Evolutionary conservation across 257 asterid genomes (phyloP).

Genomic region (Oldenlandia corymbosa): DNA sequence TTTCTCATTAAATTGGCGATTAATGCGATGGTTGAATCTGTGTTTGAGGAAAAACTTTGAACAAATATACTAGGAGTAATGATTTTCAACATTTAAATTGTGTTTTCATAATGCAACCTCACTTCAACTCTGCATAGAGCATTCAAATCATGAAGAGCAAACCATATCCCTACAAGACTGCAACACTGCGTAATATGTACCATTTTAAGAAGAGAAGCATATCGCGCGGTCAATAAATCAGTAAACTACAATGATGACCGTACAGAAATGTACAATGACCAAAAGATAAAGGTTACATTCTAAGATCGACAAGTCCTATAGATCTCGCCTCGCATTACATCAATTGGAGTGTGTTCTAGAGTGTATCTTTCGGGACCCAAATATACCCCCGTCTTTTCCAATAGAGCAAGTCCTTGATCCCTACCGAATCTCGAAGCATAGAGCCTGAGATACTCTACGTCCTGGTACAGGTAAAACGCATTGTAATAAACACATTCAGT

Average conservation of each 20-base stretch:
- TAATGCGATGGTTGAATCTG: too few relatives aligned
- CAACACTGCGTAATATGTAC: too few relatives aligned
- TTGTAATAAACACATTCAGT: too few relatives aligned
- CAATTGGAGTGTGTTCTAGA: conserved; percentile 75
- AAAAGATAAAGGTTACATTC: conserved; percentile 2
- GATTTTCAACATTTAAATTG: too few relatives aligned
- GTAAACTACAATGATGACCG: neutral
- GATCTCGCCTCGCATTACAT: conserved; percentile 85
- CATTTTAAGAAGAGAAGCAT: too few relatives aligned
- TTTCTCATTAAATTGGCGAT: too few relatives aligned
- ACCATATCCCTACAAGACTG: too few relatives aligned
- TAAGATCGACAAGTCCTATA: conserved; percentile 68
- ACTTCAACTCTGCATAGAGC: too few relatives aligned
- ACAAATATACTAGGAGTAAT: too few relatives aligned
- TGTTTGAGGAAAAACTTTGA: too few relatives aligned
- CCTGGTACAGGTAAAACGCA: conserved; percentile 43
- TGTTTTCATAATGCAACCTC: too few relatives aligned
- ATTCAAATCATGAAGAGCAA: too few relatives aligned
- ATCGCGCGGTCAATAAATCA: neutral
- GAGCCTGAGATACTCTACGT: conserved; percentile 75
- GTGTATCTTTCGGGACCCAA: conserved; percentile 84
- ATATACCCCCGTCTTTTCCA: conserved; percentile 88
- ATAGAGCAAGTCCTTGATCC: conserved; percentile 68
- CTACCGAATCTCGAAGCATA: conserved; percentile 79
- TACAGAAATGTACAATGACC: neutral